phyloP scores from a whole-genome alignment of 2,329 filamentous ascomycete species.

The Myrmaecium sp. region DNA sequence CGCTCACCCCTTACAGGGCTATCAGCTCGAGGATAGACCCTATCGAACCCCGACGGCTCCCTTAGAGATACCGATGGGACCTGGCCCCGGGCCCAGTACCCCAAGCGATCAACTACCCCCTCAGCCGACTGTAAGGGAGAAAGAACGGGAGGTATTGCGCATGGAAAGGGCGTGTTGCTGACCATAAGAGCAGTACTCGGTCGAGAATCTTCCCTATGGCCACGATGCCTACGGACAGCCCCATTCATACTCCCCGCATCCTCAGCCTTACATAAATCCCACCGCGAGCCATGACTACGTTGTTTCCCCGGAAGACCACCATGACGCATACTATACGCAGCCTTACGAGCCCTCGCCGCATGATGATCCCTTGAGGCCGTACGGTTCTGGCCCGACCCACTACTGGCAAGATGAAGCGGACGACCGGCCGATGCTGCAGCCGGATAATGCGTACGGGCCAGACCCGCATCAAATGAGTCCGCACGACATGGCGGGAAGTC shows the following conservation, averaged over 20 bases:
- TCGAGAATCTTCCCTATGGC: conserved; percentile 50
- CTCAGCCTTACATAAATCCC: conserved; percentile 23
- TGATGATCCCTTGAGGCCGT: conserved; percentile 39
- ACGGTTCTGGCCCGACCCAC: conserved; percentile 21
- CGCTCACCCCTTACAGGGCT: conserved; percentile 55
- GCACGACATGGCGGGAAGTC: conserved; percentile 23
- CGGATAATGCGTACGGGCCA: conserved; percentile 43
- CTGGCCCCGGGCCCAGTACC: conserved; percentile 33
- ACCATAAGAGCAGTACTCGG: conserved; percentile 40
- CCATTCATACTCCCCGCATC: conserved; percentile 27
- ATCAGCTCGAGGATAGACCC: conserved; percentile 67
- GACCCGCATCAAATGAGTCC: conserved; percentile 32
- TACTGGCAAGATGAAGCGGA: conserved; percentile 57
- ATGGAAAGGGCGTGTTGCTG: conserved; percentile 5
- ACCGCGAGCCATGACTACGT: conserved; percentile 47
- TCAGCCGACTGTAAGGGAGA: conserved; percentile 60
- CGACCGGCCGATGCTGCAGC: conserved; percentile 56
- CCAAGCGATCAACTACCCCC: conserved; percentile 63
- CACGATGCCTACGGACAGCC: conserved; percentile 43
- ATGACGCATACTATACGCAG: conserved; percentile 72
- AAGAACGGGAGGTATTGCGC: background rate
- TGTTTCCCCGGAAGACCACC: conserved; percentile 68
- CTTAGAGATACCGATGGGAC: conserved; percentile 53
- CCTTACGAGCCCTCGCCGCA: conserved; percentile 57
- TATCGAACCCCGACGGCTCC: conserved; percentile 39